phyloP scores from a whole-genome alignment of 441 rosid species.

The Syzygium malaccense region DNA sequence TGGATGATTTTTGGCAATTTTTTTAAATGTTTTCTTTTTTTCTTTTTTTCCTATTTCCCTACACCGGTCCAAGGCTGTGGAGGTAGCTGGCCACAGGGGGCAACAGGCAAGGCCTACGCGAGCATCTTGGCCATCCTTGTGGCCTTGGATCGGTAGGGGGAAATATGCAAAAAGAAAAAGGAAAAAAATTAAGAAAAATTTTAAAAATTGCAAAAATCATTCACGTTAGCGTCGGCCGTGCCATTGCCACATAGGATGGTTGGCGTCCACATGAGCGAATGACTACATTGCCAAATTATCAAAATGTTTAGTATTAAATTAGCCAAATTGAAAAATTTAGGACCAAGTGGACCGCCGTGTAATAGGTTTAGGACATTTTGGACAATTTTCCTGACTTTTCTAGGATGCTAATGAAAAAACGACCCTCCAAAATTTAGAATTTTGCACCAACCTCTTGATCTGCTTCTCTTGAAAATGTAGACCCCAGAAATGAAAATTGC shows the following conservation, averaged over 20 bases:
- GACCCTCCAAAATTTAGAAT: neutral
- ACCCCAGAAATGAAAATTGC: neutral
- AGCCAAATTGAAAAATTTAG: no score
- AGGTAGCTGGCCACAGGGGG: neutral
- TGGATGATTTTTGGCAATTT: neutral
- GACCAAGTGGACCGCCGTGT: no score
- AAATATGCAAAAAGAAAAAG: no score
- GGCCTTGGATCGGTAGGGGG: neutral
- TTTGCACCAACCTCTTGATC: neutral
- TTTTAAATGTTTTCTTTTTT: neutral
- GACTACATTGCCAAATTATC: neutral
- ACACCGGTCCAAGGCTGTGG: rapidly evolving
- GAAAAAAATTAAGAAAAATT: no score
- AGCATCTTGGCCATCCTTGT: rapidly evolving
- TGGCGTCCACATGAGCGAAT: neutral
- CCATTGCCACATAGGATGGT: neutral
- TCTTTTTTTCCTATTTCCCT: neutral
- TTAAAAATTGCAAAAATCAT: neutral
- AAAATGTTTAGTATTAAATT: no score
- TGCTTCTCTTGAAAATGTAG: neutral
- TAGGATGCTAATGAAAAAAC: neutral
- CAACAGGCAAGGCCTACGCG: neutral
- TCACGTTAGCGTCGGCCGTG: rapidly evolving
- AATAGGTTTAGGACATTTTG: no score
- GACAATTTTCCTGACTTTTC: neutral